A percentile compares a stretch with the other conserved stretches of the same genome.
phyloP scores from a whole-genome alignment of 208 protist species.

The Lotmaria passim region DNA sequence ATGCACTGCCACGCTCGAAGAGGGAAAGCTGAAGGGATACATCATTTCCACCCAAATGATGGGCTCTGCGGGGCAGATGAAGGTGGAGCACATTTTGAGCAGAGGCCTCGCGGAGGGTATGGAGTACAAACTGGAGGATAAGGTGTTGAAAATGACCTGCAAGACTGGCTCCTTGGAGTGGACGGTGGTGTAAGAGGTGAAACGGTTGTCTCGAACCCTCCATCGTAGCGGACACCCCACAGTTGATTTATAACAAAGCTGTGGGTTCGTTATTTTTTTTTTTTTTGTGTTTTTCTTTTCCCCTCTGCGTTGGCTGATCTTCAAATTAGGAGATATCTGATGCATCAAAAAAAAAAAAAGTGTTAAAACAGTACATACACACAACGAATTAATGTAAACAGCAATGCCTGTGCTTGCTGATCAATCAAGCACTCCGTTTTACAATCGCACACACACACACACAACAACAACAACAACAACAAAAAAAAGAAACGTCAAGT shows the following conservation, averaged over 20 bases:
- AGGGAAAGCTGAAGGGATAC: slow-evolving; percentile 45
- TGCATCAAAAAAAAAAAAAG: neutral
- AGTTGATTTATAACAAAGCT: too few species aligned
- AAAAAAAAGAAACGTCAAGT: neutral
- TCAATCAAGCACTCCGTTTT: too few species aligned
- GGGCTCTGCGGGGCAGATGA: slow-evolving; percentile 36
- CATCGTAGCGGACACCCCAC: too few species aligned
- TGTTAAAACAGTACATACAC: neutral
- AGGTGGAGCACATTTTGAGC: slow-evolving; percentile 47
- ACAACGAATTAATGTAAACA: neutral
- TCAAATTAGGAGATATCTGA: neutral
- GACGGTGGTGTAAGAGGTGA: slow-evolving; percentile 11
- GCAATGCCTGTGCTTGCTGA: neutral
- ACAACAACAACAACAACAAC: neutral
- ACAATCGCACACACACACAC: neutral
- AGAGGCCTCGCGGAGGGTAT: slow-evolving; percentile 45
- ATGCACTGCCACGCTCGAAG: slow-evolving; percentile 25
- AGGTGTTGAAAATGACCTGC: slow-evolving; percentile 37
- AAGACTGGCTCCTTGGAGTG: slow-evolving; percentile 40
- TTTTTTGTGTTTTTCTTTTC: too few species aligned
- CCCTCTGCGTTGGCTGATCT: too few species aligned
- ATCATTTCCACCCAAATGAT: slow-evolving; percentile 50
- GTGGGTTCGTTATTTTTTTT: too few species aligned
- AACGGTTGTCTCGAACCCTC: too few species aligned
- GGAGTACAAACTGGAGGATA: slow-evolving; percentile 28